Percentiles rank a stretch among this genome's conserved stretches.
Evolutionary conservation across 2,329 filamentous ascomycete genomes (phyloP).

Genomic region (Colletotrichum sp.): DNA sequence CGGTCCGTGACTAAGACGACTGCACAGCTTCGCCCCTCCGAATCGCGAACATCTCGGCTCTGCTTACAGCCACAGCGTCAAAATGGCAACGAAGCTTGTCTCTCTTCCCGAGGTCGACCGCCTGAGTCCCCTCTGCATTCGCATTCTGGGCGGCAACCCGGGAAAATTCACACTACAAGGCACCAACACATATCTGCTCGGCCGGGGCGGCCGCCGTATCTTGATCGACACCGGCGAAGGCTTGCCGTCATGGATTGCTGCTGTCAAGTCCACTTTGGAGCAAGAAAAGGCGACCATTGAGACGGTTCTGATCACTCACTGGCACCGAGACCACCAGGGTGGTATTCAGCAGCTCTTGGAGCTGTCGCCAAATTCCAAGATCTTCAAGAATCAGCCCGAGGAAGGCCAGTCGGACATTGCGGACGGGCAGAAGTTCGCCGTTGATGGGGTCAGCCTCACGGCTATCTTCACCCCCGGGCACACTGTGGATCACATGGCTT

Average conservation of each 20-base stretch:
- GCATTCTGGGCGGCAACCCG: constrained; percentile 90
- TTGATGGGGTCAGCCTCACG: constrained; percentile 68
- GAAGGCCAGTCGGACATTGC: constrained; percentile 51
- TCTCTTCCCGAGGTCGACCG: constrained; percentile 76
- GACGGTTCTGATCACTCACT: constrained; percentile 83
- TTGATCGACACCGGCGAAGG: constrained; percentile 93
- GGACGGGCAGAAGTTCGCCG: constrained; percentile 59
- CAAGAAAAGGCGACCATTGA: constrained; percentile 72
- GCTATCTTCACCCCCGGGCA: constrained; percentile 72
- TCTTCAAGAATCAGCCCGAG: constrained; percentile 71
- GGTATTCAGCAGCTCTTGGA: constrained; percentile 74
- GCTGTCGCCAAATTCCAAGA: constrained; percentile 64
- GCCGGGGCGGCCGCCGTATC: constrained; percentile 73
- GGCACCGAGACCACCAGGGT: constrained; percentile 86
- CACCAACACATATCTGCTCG: constrained; percentile 95
- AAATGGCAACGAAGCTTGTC: constrained; percentile 67
- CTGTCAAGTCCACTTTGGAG: constrained; percentile 67
- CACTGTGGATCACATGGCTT: constrained; percentile 80
- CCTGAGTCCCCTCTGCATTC: constrained; percentile 77
- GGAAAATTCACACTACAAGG: constrained; percentile 79
- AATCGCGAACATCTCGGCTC: neutral
- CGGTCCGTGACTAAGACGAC: constrained; percentile 2
- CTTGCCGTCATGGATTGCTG: constrained; percentile 71
- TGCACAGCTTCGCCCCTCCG: neutral
- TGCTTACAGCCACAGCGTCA: constrained; percentile 22